A percentile compares a stretch with the other conserved stretches of the same genome.
phyloP scores from a whole-genome alignment of 2,329 filamentous ascomycete species.

The Penicillium freii region DNA sequence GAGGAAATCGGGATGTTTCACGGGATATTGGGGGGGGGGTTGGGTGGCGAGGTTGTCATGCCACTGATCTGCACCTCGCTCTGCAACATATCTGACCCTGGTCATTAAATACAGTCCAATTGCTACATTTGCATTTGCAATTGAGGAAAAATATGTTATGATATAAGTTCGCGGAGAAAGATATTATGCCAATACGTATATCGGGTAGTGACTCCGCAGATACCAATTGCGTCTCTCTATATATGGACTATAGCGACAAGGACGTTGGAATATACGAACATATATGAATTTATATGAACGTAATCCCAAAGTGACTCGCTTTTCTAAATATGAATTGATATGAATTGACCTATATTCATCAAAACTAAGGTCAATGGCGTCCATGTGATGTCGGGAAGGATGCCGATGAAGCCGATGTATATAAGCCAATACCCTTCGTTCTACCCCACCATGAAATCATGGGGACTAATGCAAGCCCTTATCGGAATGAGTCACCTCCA shows the following conservation, averaged over 20 bases:
- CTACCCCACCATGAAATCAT: conserved; percentile 3
- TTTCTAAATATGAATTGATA: not conserved
- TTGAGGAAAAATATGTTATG: not conserved
- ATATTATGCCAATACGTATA: not conserved
- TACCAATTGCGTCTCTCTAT: not conserved
- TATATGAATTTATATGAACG: too few species aligned
- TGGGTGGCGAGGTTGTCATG: conserved; percentile 5
- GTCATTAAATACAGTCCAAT: not conserved
- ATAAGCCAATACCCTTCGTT: not conserved
- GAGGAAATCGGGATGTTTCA: conserved; percentile 1
- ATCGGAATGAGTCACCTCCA: conserved; percentile 1
- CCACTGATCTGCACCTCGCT: not conserved
- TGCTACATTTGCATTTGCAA: not conserved
- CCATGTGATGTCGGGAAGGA: not conserved
- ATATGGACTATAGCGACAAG: not conserved
- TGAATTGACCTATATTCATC: not conserved
- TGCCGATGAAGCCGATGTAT: not conserved
- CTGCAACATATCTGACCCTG: not conserved
- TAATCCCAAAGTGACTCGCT: not conserved
- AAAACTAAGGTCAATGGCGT: not conserved
- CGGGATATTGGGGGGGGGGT: not conserved
- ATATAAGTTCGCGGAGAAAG: not conserved
- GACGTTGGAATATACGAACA: not conserved
- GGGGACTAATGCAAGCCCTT: not conserved
- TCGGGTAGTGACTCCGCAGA: not conserved